Base-by-base conservation (phyloP, 2,329 filamentous ascomycete genomes). In the Phoma herbarum region DNA sequence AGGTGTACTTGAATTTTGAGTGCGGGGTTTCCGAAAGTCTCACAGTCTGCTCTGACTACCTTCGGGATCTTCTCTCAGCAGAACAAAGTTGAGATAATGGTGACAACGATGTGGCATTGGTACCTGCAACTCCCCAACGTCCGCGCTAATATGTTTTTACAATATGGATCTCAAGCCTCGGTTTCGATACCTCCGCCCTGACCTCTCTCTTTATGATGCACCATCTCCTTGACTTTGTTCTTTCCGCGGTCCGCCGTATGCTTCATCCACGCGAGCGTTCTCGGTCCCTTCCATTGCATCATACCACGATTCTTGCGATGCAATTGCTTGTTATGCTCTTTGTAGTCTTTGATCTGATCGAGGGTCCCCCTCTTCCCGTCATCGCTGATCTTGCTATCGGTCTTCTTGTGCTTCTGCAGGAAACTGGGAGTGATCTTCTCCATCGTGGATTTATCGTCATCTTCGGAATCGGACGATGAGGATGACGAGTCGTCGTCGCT, bases 241-340 rank as follows among this genome's bases (percentile, higher is more conserved):
- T 81, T 81, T 4, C 84, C 78, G 26, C 82, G 77, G 59, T 83
- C 81, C 1, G 86, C 82, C 54, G 86, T 85, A 37, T 86, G 84
- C 68, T 86, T 85, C 58, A 88, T 81, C 74, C 84, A 85, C 67
- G 88, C 84, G 57, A 80, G 76, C 52, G 76, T 86, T 72, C 80
- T 80, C 20, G 81, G 84, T 68, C 84, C 74, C 80, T 83, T 84
- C 86, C 88, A 92, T 77, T 92, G 90, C 90, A 92, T 92, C 39
- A 90, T 71, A 0, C 90, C 90, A 22, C 87, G 78, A 68, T 92
- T 87, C 70, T 85, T 88, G 1, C 72, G 47, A 56, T 75, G 73
- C 33, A 76, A 47, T 45, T 73, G 62, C 47, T 74, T 73, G 16
- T 60, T 52, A 26, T 70, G 63, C 9, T 64, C 55, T 39, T 74